phyloP scores from a whole-genome alignment of 2,329 filamentous ascomycete genomes.

The Trichoderma polysporum region DNA sequence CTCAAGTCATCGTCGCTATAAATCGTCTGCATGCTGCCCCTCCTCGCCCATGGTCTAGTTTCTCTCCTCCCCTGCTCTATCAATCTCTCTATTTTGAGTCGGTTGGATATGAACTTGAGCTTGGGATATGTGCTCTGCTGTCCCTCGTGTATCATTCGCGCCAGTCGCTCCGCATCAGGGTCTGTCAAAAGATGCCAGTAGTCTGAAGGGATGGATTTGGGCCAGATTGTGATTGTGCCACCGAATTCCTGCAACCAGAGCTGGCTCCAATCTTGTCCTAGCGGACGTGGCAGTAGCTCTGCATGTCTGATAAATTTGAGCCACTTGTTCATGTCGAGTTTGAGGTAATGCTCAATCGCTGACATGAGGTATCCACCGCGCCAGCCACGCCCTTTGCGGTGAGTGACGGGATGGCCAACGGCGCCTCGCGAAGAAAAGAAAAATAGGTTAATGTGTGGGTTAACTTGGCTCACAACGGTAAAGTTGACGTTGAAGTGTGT shows the following conservation, averaged over 20 bases:
- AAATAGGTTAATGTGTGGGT: conserved; percentile 97
- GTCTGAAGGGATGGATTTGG: conserved; percentile 74
- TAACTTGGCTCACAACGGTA: conserved; percentile 84
- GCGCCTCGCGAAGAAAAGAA: conserved; percentile 95
- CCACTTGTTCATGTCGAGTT: conserved; percentile 97
- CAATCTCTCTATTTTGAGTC: conserved; percentile 75
- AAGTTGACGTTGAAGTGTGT: conserved; percentile 99
- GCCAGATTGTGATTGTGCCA: conserved; percentile 96
- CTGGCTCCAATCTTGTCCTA: conserved; percentile 96
- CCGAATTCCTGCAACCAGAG: conserved; percentile 95
- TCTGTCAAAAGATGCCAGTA: conserved; percentile 86
- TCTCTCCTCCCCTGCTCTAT: conserved; percentile 60
- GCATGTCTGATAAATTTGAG: conserved; percentile 90
- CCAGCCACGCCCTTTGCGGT: conserved; percentile 91
- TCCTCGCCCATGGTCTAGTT: conserved; percentile 48
- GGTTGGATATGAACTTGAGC: conserved; percentile 84
- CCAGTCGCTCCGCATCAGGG: conserved; percentile 71
- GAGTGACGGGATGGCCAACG: conserved; percentile 89
- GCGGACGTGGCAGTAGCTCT: conserved; percentile 82
- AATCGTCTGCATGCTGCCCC: conserved; percentile 59
- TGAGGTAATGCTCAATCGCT: conserved; percentile 90
- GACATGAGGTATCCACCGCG: conserved; percentile 91
- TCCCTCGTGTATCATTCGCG: conserved; percentile 85
- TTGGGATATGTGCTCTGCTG: conserved; percentile 89
- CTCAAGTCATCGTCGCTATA: conserved; percentile 60